phyloP scores from a whole-genome alignment of 2,329 filamentous ascomycete genomes.

The Hypomyces rosellus region DNA sequence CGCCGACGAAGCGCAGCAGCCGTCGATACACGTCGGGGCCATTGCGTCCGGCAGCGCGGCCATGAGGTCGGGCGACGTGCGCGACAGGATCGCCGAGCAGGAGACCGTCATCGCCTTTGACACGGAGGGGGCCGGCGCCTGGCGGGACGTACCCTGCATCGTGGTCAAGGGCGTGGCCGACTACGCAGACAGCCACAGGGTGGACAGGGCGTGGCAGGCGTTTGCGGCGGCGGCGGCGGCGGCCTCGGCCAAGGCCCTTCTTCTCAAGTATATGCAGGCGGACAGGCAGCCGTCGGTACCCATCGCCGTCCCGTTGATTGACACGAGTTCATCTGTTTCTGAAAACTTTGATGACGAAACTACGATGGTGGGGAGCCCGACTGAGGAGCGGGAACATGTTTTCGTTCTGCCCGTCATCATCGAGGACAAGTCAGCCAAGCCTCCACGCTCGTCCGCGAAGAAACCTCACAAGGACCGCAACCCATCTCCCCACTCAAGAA shows the following conservation, averaged over 20 bases:
- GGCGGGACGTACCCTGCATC: constrained; percentile 25
- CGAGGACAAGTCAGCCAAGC: no score
- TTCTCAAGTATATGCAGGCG: no score
- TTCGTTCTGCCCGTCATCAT: no score
- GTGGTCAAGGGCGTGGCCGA: constrained; percentile 32
- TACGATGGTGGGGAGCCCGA: no score
- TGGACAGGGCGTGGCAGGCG: constrained; percentile 26
- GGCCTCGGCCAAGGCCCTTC: constrained; percentile 3
- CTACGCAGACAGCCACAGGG: constrained; percentile 34
- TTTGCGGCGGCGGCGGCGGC: constrained; percentile 32
- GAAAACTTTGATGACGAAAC: no score
- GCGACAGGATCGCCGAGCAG: constrained; percentile 24
- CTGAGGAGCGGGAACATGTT: no score
- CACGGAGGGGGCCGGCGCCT: constrained; percentile 28
- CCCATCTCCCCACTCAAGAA: no score
- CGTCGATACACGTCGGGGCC: constrained; percentile 28
- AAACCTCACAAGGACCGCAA: no score
- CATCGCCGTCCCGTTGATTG: no score
- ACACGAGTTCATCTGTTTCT: no score
- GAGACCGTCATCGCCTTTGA: constrained; percentile 25
- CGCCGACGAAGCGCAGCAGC: constrained; percentile 13
- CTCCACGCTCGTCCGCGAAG: no score
- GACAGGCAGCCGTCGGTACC: no score
- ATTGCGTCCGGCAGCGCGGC: constrained; percentile 35
- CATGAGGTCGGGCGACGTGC: constrained; percentile 27